These are phyloP conservation scores for Tuber umbilicatum DNA, from an alignment of 495 filamentous ascomycete species.

Conservation along the genomic window DNA sequence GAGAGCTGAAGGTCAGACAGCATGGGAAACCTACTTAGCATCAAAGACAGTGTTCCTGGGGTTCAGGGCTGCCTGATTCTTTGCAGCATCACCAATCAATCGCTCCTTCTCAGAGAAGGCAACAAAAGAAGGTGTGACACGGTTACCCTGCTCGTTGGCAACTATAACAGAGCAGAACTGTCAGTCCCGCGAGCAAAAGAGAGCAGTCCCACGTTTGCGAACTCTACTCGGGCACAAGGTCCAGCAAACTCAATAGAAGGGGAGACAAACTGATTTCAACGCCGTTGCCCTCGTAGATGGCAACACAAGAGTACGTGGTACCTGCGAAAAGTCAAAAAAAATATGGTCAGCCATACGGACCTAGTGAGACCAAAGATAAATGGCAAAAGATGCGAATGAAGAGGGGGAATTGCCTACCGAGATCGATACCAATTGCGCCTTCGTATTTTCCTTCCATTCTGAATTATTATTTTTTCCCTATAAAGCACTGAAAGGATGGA, in stretches of 20 bases:
- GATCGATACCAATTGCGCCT: conserved; percentile 98
- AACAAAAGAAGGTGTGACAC: conserved; percentile 96
- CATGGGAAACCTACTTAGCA: conserved; percentile 62
- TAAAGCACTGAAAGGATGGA: conserved; percentile 19
- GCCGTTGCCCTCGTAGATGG: conserved; percentile 97
- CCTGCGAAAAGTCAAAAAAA: conserved; percentile 50
- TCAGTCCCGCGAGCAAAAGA: conserved; percentile 15
- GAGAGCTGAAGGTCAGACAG: neutral
- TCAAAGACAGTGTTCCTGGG: conserved; percentile 97
- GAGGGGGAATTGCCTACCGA: conserved; percentile 55
- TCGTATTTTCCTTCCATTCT: conserved; percentile 96
- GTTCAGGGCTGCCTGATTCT: conserved; percentile 99
- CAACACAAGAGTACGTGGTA: conserved; percentile 99
- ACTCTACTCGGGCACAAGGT: neutral
- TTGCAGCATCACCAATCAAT: conserved; percentile 96
- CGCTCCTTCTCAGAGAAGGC: conserved; percentile 98
- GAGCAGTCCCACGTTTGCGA: neutral
- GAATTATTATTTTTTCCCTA: conserved; percentile 25
- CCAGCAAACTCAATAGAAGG: conserved; percentile 1
- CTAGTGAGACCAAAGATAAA: conserved; percentile 5
- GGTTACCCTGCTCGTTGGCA: conserved; percentile 98
- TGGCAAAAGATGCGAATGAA: conserved; percentile 13
- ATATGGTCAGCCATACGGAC: conserved; percentile 10
- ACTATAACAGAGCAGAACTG: conserved; percentile 42
- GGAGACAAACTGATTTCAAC: conserved; percentile 87